These are phyloP conservation scores for Lachnellula subtilissima DNA, from an alignment of 2,329 filamentous ascomycete genomes.

Conservation along the genomic window DNA sequence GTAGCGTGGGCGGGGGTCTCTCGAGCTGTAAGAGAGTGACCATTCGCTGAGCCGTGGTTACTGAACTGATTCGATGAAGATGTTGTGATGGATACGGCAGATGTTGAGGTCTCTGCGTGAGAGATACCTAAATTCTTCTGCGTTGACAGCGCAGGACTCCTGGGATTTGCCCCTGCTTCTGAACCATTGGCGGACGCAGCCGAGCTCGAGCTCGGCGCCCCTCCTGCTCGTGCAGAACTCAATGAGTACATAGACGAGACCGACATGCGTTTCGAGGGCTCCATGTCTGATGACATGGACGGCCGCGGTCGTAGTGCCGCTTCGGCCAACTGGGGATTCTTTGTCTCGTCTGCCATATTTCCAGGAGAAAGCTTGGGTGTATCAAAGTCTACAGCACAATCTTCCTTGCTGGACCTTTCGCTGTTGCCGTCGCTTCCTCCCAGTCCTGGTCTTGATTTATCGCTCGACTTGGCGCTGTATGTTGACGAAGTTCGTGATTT, in stretches of 20 bases:
- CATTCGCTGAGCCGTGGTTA: slow-evolving; percentile 39
- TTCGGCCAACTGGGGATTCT: slow-evolving; percentile 40
- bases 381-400: slow-evolving; percentile 44
- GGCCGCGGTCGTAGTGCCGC: slow-evolving; percentile 41
- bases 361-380: slow-evolving; percentile 42
- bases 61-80: slow-evolving; percentile 39
- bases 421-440: not conserved
- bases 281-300: slow-evolving; percentile 43
- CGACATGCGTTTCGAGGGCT: slow-evolving; percentile 60
- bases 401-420: slow-evolving; percentile 31
- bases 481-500: slow-evolving; percentile 31
- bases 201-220: slow-evolving; percentile 41
- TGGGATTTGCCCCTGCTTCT: slow-evolving; percentile 35
- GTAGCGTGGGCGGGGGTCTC: slow-evolving; percentile 27
- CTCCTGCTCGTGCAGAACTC: slow-evolving; percentile 47
- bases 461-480: slow-evolving; percentile 32
- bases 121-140: slow-evolving; percentile 22
- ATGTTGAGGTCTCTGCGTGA: slow-evolving; percentile 47
- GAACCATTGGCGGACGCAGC: slow-evolving; percentile 50
- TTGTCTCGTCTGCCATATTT: slow-evolving; percentile 28
- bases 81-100: slow-evolving; percentile 50
- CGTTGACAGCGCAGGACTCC: slow-evolving; percentile 17
- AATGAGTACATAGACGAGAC: slow-evolving; percentile 70
- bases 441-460: slow-evolving; percentile 20
- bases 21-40: slow-evolving; percentile 41